These are phyloP conservation scores for Vigna trinervia DNA, from an alignment of 306 rosid species.

Conservation along the genomic window DNA sequence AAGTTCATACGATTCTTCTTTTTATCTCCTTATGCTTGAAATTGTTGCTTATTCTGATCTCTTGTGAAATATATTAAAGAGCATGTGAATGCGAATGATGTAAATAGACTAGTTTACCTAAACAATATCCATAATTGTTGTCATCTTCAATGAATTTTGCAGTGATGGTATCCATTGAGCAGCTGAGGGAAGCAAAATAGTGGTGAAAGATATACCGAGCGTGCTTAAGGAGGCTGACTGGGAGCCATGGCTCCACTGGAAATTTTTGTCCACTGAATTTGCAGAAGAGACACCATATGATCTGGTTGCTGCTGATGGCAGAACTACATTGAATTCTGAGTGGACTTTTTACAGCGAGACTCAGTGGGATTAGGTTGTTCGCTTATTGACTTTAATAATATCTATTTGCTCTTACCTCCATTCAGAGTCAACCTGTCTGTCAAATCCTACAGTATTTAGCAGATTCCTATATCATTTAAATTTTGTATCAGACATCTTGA, in stretches of 20 bases:
- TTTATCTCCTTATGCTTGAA: neutral
- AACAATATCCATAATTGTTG: neutral
- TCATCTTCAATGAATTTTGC: slow-evolving; percentile 29
- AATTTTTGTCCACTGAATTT: slow-evolving; percentile 77
- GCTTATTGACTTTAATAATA: slow-evolving; percentile 4
- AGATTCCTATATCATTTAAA: neutral
- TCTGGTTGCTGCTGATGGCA: slow-evolving; percentile 88
- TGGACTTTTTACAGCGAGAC: slow-evolving; percentile 80
- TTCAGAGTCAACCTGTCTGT: slow-evolving; percentile 5
- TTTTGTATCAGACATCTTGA: slow-evolving; percentile 14
- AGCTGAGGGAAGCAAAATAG: slow-evolving; percentile 86
- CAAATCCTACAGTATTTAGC: neutral
- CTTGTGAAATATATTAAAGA: slow-evolving; percentile 6
- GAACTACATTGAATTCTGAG: slow-evolving; percentile 74
- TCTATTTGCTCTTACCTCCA: slow-evolving; percentile 1
- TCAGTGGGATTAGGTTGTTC: slow-evolving; percentile 67
- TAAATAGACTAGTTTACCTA: slow-evolving; percentile 6
- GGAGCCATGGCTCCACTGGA: slow-evolving; percentile 94
- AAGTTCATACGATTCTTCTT: neutral
- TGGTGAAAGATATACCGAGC: slow-evolving; percentile 77
- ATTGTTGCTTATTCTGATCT: neutral
- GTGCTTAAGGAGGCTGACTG: slow-evolving; percentile 84
- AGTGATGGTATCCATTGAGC: slow-evolving; percentile 95
- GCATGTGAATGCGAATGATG: neutral
- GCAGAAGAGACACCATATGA: slow-evolving; percentile 80